Conservation (phyloP, 1,284 basidiomycete species). For the Microbotryomycetes sp. region DNA sequence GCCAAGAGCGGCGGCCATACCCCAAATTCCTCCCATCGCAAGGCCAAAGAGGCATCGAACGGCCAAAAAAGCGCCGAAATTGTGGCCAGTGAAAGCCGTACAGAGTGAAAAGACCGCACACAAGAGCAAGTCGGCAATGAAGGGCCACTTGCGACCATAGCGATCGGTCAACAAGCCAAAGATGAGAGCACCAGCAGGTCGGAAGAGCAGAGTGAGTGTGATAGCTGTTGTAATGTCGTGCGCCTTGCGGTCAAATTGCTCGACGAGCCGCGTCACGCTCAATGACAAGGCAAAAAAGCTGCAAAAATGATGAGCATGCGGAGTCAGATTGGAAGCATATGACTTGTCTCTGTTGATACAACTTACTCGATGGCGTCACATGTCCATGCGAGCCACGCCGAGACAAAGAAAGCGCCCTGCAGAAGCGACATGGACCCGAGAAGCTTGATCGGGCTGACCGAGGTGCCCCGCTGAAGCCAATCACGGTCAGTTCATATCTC, state of each 20-base stretch:
- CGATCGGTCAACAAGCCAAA: slow-evolving; percentile 48
- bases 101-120: slow-evolving; percentile 54
- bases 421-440: not conserved
- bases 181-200: slow-evolving; percentile 75
- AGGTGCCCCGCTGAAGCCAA: not conserved
- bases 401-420: not conserved
- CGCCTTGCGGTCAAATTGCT: slow-evolving; percentile 36
- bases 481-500: no score
- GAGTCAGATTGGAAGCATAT: not conserved
- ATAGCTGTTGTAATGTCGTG: slow-evolving; percentile 47
- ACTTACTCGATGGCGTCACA: slow-evolving; percentile 33
- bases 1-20: slow-evolving; percentile 47
- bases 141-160: slow-evolving; percentile 59
- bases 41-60: slow-evolving; percentile 45
- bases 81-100: slow-evolving; percentile 48
- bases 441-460: slow-evolving; percentile 1
- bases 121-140: slow-evolving; percentile 57
- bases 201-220: slow-evolving; percentile 85
- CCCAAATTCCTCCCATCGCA: slow-evolving; percentile 2
- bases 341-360: slow-evolving; percentile 40
- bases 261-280: slow-evolving; percentile 53
- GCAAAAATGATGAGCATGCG: not conserved
- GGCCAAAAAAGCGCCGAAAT: slow-evolving; percentile 47
- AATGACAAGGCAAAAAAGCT: slow-evolving; percentile 78
- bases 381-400: slow-evolving; percentile 47